Percentiles rank a stretch among this genome's conserved stretches.
These are phyloP conservation scores for Alternaria rosae DNA, from an alignment of 2,329 filamentous ascomycete genomes.

Conservation along the genomic window DNA sequence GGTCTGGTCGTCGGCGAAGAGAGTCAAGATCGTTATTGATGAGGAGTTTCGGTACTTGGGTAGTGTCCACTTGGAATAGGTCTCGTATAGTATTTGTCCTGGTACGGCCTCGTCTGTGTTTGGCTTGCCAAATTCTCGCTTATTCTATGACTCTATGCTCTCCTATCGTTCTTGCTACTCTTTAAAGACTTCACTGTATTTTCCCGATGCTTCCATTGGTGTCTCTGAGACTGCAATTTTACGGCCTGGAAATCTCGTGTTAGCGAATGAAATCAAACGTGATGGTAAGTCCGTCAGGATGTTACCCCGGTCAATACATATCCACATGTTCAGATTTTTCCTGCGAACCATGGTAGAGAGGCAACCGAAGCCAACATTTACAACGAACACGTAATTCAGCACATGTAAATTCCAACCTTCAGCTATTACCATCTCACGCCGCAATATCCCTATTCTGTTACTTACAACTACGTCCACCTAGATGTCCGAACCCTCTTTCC, in stretches of 20 bases:
- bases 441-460: not conserved
- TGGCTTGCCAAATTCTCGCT: too few species aligned
- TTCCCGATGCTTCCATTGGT: not conserved
- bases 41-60: not conserved
- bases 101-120: too few species aligned
- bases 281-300: not conserved
- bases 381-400: not conserved
- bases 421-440: not conserved
- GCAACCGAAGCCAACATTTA: not conserved
- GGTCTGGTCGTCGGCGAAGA: not conserved
- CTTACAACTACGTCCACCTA: not conserved
- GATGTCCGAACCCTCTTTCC: not conserved
- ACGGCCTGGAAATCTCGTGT: not conserved
- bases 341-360: not conserved
- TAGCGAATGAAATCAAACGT: not conserved
- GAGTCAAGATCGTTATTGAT: not conserved
- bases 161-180: too few species aligned
- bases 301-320: not conserved
- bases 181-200: too few species aligned
- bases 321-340: not conserved
- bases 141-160: too few species aligned
- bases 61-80: not conserved
- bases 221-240: not conserved
- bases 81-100: too few species aligned
- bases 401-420: not conserved